Evolutionary conservation across 176 grass and related monocot genomes (phyloP), one percentile per base, ranked within the genome.

Genomic region (Triticum monococcum): DNA sequence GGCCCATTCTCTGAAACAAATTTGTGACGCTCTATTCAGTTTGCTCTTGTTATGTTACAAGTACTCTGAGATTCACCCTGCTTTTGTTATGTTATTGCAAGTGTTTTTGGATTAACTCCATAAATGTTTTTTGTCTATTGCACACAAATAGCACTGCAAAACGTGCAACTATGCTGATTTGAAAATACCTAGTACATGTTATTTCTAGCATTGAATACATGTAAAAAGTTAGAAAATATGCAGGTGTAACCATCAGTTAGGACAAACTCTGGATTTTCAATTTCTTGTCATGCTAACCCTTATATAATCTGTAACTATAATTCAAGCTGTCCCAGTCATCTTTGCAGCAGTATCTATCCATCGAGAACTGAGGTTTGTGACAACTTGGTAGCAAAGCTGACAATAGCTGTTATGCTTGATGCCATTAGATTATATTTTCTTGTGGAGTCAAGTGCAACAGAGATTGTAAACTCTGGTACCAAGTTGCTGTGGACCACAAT

Each of bases 361-460:
- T 76, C 26, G 0, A 31, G 73, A 54, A 54, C 4, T 32, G 0
- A 76, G 10, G 25, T 0, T 76, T 0, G 0, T 54, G 0, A 12
- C 73, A 76, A 12, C 1, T 20, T 52, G 24, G 73, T 20, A 20
- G 30, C 73, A 32, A 32, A 76, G 73, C 45, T 76, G 3, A 54
- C 1, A 43, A 0, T 52, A 1, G 17, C 38, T 28, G 40, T 74
- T 73, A n/a, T 23, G 38, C 70, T 45, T 73, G n/a, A 45, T 2
- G 0, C 37, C 36, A 4, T 48, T 45, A 7, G 22, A 11, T 9
- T 40, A 23, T 40, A 4, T 23, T 23, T 37, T 38, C 45, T 72
- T 43, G 22, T 72, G 11, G 70, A 43, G 2, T 43, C 10, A 43
- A 43, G 9, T 43, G 10, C 41, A 43, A 2, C 13, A 8, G 38